Evolutionary conservation across 23 red algal genomes (phyloP).

Genomic region (Chondrus crispus): DNA sequence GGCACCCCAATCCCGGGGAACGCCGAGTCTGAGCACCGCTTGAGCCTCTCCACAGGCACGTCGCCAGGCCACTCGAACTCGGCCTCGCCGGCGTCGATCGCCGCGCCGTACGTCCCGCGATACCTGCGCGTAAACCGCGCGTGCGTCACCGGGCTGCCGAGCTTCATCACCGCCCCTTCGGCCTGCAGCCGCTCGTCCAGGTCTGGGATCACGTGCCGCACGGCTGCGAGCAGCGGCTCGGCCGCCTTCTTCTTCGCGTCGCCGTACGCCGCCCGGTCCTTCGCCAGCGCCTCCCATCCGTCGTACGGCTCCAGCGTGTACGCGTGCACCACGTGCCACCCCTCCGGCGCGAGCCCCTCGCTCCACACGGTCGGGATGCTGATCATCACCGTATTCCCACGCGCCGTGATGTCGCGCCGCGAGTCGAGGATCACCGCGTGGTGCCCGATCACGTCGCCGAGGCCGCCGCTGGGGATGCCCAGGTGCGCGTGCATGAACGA

Average conservation of each 20-base stretch:
- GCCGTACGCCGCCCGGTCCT: conserved; percentile 40
- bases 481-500: conserved; percentile 77
- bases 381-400: conserved; percentile 76
- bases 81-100: conserved; percentile 48
- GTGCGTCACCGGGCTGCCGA: conserved; percentile 86
- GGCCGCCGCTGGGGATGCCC: conserved; percentile 43
- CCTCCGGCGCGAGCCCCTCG: conserved; percentile 53
- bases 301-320: conserved; percentile 81
- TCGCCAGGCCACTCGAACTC: conserved; percentile 67
- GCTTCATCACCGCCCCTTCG: conserved; percentile 36
- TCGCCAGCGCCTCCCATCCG: conserved; percentile 40
- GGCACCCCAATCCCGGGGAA: conserved; percentile 82
- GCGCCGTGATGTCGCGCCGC: conserved; percentile 46
- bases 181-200: conserved; percentile 37
- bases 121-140: conserved; percentile 63
- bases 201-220: conserved; percentile 74
- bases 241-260: conserved; percentile 57
- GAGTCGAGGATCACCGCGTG: conserved; percentile 73
- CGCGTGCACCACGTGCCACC: conserved; percentile 73
- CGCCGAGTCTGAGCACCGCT: conserved; percentile 70
- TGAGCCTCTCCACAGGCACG: conserved; percentile 50
- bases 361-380: conserved; percentile 76
- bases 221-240: conserved; percentile 50
- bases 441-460: conserved; percentile 51
- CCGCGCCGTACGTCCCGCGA: conserved; percentile 71